Evolutionary conservation across 2,329 filamentous ascomycete genomes (phyloP).

Genomic region (Colletotrichum orchidophilum): DNA sequence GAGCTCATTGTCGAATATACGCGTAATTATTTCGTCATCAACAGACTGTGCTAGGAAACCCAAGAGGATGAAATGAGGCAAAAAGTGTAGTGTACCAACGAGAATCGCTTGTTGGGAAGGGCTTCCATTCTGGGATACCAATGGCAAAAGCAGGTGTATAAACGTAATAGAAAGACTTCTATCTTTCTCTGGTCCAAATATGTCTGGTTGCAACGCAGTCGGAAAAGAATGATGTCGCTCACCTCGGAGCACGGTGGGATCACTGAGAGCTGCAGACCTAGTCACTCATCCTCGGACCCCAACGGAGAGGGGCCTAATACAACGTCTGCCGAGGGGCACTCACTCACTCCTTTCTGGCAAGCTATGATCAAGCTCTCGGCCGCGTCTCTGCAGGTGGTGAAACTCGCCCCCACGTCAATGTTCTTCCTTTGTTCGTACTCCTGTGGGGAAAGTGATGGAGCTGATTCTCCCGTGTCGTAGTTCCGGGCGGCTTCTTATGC

Average conservation of each 20-base stretch:
- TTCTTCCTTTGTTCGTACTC: not conserved
- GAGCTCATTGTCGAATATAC: conserved; percentile 18
- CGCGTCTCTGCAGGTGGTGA: conserved; percentile 8
- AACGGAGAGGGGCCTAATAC: conserved; percentile 14
- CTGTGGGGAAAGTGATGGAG: not conserved
- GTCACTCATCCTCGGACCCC: conserved; percentile 30
- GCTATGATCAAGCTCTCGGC: conserved; percentile 4
- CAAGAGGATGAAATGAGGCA: not conserved
- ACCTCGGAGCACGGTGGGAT: conserved; percentile 21
- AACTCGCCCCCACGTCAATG: conserved; percentile 10
- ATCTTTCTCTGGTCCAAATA: not conserved
- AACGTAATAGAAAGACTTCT: not conserved
- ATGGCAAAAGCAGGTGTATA: conserved; percentile 12
- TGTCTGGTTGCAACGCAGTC: not conserved
- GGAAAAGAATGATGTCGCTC: conserved; percentile 6
- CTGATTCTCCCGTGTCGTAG: not conserved
- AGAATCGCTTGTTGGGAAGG: not conserved
- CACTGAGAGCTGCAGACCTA: conserved; percentile 28
- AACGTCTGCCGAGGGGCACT: conserved; percentile 29
- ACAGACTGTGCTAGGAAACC: conserved; percentile 1
- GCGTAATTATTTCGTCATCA: conserved; percentile 27
- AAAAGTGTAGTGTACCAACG: conserved; percentile 2
- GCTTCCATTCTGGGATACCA: conserved; percentile 17
- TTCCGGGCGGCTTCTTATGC: conserved; percentile 47
- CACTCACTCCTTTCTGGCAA: conserved; percentile 28